phyloP scores from a whole-genome alignment of 805 yeast genomes.

The Spathaspora arborariae region DNA sequence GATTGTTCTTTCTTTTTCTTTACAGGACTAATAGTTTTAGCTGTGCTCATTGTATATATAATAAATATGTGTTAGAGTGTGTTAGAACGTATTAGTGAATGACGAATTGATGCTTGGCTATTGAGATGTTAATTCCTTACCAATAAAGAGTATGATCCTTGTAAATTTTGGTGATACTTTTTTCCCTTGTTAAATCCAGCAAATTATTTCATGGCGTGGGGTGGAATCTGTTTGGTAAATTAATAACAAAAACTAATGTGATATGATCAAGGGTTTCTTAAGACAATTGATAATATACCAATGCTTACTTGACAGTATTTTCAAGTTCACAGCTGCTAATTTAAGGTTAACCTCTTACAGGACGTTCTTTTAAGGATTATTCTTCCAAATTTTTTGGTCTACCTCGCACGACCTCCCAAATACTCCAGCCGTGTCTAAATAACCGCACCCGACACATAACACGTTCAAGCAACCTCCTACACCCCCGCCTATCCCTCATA shows the following conservation, averaged over 20 bases:
- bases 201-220: no score
- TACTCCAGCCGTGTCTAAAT: no score
- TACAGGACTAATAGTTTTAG: conserved; percentile 7
- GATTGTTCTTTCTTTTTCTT: conserved; percentile 17
- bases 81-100: background rate
- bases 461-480: no score
- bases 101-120: background rate
- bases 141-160: background rate
- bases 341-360: background rate
- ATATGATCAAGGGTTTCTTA: no score
- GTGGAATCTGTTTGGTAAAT: no score
- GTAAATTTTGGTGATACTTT: background rate
- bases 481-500: no score
- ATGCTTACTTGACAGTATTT: no score
- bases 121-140: background rate
- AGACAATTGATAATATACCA: no score
- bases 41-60: conserved; percentile 5
- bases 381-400: background rate
- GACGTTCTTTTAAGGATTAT: background rate
- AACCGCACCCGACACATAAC: no score
- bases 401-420: background rate
- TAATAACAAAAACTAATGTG: no score
- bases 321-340: no score
- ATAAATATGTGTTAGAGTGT: background rate
- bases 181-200: background rate